Base-by-base conservation (phyloP, 1,284 basidiomycete species). In the Ustilago curta region DNA sequence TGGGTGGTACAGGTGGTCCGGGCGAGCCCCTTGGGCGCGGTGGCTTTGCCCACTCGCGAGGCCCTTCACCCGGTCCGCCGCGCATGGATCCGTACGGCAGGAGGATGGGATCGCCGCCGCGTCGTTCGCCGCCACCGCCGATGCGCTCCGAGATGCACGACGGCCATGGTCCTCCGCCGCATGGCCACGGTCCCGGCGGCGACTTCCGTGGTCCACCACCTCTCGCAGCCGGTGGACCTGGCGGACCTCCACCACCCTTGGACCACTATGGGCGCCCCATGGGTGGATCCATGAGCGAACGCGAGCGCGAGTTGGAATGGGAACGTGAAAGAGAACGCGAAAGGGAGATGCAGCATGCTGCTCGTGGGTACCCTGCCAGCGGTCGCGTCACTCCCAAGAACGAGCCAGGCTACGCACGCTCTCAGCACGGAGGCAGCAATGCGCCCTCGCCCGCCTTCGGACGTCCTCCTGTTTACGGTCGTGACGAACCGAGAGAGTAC, bases 301-400 rank as follows among this genome's bases (percentile, higher is more conserved):
- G 69, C 27, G 78, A 80, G 27, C 57, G 74, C 27, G 74, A 79
- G 44, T 11, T 76, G 50, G 70, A 77, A 44, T 69, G 75, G 67
- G 76, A 78, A 31, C 60, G 76, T 19, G 71, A 69, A 27, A 60
- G 71, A 19, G 71, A 71, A 59, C 70, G 70, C 27, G 71, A 76
- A 47, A 57, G 76, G 27, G 67, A 76, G 43, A 57, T 68, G 37
- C 60, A 73, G 57, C 69, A 72, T 31, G 63, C 58, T 8, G 65
- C 66, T 31, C 68, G 73, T 12, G 62, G 66, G 32, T 76, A 76
- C 44, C 52, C 60, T 42, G 35, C 50, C 40, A 70, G 73, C 40
- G 73, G 73, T 8, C 59, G 73, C 43, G 56, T 72, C 55, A 76
- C 73, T n/a, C 73, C 73, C 25, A 76, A 76, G 57, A 66, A 76